Base-by-base conservation (phyloP, 1,284 basidiomycete species). In the Rhodotorula sp. region DNA sequence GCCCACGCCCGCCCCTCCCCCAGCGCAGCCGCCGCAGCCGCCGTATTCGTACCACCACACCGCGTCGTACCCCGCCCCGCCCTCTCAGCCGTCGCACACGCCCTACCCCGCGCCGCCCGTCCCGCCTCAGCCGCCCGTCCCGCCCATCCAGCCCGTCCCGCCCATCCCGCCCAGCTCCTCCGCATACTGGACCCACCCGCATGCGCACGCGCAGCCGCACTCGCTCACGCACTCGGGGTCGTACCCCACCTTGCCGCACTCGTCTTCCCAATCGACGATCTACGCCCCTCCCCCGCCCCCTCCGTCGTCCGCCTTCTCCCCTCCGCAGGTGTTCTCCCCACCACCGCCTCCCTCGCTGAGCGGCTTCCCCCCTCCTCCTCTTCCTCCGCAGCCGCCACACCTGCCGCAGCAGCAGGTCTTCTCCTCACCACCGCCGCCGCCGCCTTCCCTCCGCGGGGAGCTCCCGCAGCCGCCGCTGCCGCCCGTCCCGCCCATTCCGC, bases 111-210 rank as follows among this genome's bases (percentile, higher is more conserved):
- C 21, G 25, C 27, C 56, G 6, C 36, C 36, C 37, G n/a, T 19
- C n/a, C 54, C 29, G 0, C 63, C 44, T 0, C 15, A 27, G 8
- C 29, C 59, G 3, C 39, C 50, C 12, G 55, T 44, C 10, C 46
- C 66, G n/a, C 69, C 59, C 5, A 39, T 6, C 59, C 66, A 2
- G 19, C 63, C 69, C 8, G 50, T 64, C 5, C 71, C 68, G 21
- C 65, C 71, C 15, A 72, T 72, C 36, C 68, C 66, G 44, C 66
- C 68, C 1, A 67, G 41, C 44, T 53, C 54, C 2, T 70, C 68
- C 8, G 32, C 50, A 13, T 68, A 67, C 41, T 65, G 72, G 63
- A 44, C 65, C 9, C 50, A 59, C 12, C 59, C 29, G 6, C 63
- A 56, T 9, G 53, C 34, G 7, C n/a, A 8, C 3, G n/a, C 15